Base-by-base conservation (phyloP, 345 rosid genomes). In the Mercurialis annua region DNA sequence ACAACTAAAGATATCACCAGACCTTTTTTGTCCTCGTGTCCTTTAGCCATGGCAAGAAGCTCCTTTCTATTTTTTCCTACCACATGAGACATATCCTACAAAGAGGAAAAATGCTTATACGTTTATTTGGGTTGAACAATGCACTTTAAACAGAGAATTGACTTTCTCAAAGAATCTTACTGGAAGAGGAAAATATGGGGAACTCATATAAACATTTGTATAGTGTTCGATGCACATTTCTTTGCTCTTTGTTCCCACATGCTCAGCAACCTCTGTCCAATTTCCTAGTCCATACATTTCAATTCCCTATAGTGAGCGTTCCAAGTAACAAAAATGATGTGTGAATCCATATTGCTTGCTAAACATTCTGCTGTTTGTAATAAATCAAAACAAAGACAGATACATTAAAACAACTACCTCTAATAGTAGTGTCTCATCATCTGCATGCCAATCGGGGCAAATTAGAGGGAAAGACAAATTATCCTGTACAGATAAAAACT, bases 21-120 rank as follows among this genome's bases (percentile, higher is more conserved):
- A 88, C 98, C 98, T 83, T 90, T 90, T 86, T 86, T 90, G 71
- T 90, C 97, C 69, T 93, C 95, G 34, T 80, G 89, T 44, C 91
- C 99, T 81, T 92, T 89, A 59, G 99, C 93, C 98, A 94, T 94
- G 52, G 99, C 97, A 73, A 87, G 96, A 68, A 91, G 97, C 83
- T 94, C 98, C 77, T 90, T 86, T 73, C 81, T 85, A 73, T 88
- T 94, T 81, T 94, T 92, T 77, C 97, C 99, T 26, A 82, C 90
- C 34, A 92, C 96, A 76, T 87, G 97, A 64, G 99, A 86, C 98
- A 94, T 86, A 69, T 94, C 99, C 99, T 94, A 68, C 17, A 42
- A 70, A 73, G 44, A 66, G 56, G 56, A 34, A 26, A 56, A 46
- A n/a, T 38, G 31, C 46, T 55, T 51, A 48, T 27, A 50, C 50